Base-by-base conservation (phyloP, 345 rosid species). In the Hibiscus trionum region DNA sequence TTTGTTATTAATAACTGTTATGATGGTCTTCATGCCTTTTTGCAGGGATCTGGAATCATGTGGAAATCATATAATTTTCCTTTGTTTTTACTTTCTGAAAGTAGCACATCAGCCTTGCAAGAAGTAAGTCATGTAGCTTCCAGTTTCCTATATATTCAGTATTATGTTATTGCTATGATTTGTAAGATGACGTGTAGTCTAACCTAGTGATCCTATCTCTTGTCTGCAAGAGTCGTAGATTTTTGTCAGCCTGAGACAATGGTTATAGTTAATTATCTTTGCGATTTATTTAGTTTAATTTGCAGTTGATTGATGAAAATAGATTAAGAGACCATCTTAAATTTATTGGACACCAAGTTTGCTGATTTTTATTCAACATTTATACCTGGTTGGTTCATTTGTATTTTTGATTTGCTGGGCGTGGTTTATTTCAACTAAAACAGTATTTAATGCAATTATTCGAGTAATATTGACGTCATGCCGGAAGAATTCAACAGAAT, bases 41-140 rank as follows among this genome's bases (percentile, higher is more conserved):
- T 86, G 74, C 89, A 95, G 98, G 99, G 94, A 74, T 84, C 96
- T 76, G 96, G 96, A 71, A 82, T 93, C 31, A 83, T 95, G 90
- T 77, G 82, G 91, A 87, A 84, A 64, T 74, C 89, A 19, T 90
- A 92, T 78, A 83, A 87, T 76, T 90, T 95, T 85, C 99, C 99
- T 39, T 89, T 93, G 56, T 88, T 86, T 83, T 79, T 92, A 50
- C 86, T 95, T 72, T 83, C 97, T 61, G 85, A 87, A 79, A 83
- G 77, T 72, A 85, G 96, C 79, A 80, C 90, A 46, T 53, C 77
- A 78, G 73, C 82, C 61, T 75, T 89, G 77, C 85, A 83, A 72
- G 84, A 90, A 96, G 99, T 95, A 86, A 78, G 11, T 67, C 79
- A 53, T 82, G 46, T 60, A 70, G 70, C 66, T 73, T 70, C 57